Evolutionary conservation across 139 green algal genomes (phyloP).

Genomic region (Chlorella vulgaris): DNA sequence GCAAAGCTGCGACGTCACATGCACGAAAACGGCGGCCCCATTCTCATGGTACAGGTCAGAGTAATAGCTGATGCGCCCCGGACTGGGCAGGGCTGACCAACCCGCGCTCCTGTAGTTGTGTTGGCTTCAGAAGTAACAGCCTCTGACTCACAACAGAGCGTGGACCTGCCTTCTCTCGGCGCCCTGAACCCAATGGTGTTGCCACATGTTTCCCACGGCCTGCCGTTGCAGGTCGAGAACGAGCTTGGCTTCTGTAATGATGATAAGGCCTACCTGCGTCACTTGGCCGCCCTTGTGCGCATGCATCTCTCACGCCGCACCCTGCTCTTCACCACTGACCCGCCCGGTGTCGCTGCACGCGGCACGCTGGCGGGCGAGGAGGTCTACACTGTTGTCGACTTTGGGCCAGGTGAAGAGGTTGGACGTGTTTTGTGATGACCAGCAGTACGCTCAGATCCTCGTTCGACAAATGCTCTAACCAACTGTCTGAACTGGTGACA

Average conservation of each 20-base stretch:
- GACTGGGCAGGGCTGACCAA: background rate
- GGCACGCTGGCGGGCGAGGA: conserved; percentile 51
- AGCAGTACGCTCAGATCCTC: no score
- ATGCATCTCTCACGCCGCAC: conserved; percentile 39
- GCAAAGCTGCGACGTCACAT: conserved; percentile 38
- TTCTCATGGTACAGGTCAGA: conserved; percentile 71
- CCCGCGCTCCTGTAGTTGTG: background rate
- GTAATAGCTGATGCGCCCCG: no score
- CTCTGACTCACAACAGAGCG: background rate
- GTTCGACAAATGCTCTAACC: no score
- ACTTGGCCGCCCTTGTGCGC: conserved; percentile 38
- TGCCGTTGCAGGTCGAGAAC: conserved; percentile 65
- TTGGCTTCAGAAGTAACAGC: no score
- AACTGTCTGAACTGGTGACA: no score
- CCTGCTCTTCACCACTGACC: conserved; percentile 69
- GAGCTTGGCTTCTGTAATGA: conserved; percentile 64
- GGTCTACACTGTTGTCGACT: conserved; percentile 39
- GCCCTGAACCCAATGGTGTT: no score
- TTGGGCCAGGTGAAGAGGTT: conserved; percentile 7
- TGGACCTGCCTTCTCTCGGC: no score
- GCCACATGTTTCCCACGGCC: no score
- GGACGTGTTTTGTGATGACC: no score
- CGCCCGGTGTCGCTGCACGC: conserved; percentile 29
- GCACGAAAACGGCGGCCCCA: conserved; percentile 50
- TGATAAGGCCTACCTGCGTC: conserved; percentile 52